Percentiles rank a stretch among this genome's conserved stretches.
Evolutionary conservation across 164 flowering plant species (phyloP).

Genomic region (Nymphaea colorata): DNA sequence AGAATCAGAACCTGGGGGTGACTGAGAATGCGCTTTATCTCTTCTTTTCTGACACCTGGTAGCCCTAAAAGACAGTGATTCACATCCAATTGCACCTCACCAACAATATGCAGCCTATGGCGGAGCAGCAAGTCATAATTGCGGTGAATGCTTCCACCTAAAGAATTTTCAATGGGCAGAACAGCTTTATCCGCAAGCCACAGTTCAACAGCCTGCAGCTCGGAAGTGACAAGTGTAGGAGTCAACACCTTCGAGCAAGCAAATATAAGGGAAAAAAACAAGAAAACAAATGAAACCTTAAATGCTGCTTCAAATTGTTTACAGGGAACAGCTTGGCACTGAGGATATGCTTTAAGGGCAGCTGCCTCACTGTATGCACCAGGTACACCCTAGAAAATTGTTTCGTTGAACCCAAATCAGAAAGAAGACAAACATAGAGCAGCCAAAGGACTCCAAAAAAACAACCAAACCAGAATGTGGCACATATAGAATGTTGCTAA

Average conservation of each 20-base stretch:
- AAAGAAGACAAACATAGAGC: not conserved
- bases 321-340: conserved; percentile 60
- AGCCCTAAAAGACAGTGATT: conserved; percentile 50
- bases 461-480: no score
- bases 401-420: no score
- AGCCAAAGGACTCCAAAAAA: no score
- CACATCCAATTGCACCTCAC: conserved; percentile 56
- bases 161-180: conserved; percentile 61
- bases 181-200: conserved; percentile 68
- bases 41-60: conserved; percentile 51
- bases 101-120: conserved; percentile 65
- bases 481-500: conserved; percentile 1
- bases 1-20: conserved; percentile 45
- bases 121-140: conserved; percentile 64
- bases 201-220: conserved; percentile 54
- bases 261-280: not conserved
- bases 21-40: conserved; percentile 43
- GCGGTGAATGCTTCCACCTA: conserved; percentile 61
- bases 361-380: conserved; percentile 64
- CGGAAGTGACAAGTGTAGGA: not conserved
- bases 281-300: conserved; percentile 22
- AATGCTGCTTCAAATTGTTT: conserved; percentile 60
- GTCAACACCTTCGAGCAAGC: not conserved
- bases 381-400: conserved; percentile 34
- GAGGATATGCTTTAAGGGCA: conserved; percentile 55